Base-by-base conservation (phyloP, 2,329 filamentous ascomycete genomes). In the Aulographum hederae region DNA sequence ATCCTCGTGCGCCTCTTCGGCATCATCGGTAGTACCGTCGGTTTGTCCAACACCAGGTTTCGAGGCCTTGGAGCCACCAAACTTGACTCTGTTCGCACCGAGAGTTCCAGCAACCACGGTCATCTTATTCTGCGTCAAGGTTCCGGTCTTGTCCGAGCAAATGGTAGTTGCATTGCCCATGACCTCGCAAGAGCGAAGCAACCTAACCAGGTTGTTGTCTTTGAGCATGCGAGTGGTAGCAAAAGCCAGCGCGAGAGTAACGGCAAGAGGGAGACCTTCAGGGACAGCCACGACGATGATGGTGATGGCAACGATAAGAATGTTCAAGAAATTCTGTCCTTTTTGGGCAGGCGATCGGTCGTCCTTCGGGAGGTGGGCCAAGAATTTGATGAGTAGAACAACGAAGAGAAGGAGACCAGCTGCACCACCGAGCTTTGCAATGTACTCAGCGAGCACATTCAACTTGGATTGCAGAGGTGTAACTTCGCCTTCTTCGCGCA, bases 311-410 rank as follows among this genome's bases (percentile, higher is more conserved):
- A 70, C 66, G 34, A 76, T 74, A 28, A 75, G 60, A 29, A 75
- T 73, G 18, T 65, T 58, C 38, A 74, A 51, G 46, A 75, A 75
- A 31, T 64, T 63, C 45, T 86, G 79, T 6, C 78, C 84, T 56
- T 91, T 93, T 32, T 72, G 52, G 3, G 79, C 73, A 3, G 81
- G 63, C 0, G 65, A 64, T 6, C 77, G 80, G 3, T 46, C 39
- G 35, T 68, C 61, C 13, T 53, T 44, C 3, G 65, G 64, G 3
- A 93, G 65, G 10, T 69, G 57, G 30, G 73, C 80, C 6, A 89
- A 60, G 47, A 92, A 94, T 44, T 82, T 69, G 56, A 93, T 85
- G 45, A 93, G 70, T 11, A 93, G 63, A 28, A 91, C 77, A 29
- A 86, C 63, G 55, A 94, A 93, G 29, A 93, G 62, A 6, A 85